Conservation (phyloP, 2,329 filamentous ascomycete species). For the Ascochyta fabae region DNA sequence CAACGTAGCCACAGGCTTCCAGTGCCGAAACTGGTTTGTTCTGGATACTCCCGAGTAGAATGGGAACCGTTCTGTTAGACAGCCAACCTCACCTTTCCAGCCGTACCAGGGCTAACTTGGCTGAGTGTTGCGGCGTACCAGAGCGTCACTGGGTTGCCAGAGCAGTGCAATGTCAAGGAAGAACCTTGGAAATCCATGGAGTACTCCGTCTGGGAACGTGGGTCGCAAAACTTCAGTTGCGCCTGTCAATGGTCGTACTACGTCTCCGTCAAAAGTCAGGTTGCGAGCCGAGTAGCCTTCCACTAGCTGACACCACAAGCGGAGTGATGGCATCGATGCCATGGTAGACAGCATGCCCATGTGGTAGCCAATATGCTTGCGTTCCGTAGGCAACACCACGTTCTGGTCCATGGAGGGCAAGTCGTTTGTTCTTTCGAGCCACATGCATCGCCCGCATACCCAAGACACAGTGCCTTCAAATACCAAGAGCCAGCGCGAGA, state of each 20-base stretch:
- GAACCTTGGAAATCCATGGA: background rate
- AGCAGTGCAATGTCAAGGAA: constrained; percentile 1
- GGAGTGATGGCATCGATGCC: background rate
- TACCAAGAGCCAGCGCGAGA: constrained; percentile 63
- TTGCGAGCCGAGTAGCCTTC: background rate
- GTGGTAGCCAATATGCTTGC: background rate
- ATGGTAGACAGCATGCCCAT: constrained; percentile 4
- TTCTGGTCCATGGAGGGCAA: background rate
- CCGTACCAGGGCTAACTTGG: constrained; percentile 4
- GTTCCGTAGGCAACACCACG: background rate
- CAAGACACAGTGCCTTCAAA: constrained; percentile 37
- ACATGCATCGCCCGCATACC: background rate
- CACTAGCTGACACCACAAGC: background rate
- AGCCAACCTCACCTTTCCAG: background rate
- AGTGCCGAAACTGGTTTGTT: background rate
- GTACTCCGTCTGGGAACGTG: background rate
- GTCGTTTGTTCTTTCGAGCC: background rate
- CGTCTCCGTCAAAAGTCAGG: background rate
- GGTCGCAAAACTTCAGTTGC: background rate
- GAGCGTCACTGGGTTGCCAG: background rate
- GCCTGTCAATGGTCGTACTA: background rate
- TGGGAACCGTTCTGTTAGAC: background rate
- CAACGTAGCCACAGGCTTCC: background rate
- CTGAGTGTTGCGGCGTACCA: background rate
- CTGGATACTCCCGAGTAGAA: background rate